These are phyloP conservation scores for Boletus sensibilis DNA, from an alignment of 768 basidiomycete genomes.

Conservation along the genomic window DNA sequence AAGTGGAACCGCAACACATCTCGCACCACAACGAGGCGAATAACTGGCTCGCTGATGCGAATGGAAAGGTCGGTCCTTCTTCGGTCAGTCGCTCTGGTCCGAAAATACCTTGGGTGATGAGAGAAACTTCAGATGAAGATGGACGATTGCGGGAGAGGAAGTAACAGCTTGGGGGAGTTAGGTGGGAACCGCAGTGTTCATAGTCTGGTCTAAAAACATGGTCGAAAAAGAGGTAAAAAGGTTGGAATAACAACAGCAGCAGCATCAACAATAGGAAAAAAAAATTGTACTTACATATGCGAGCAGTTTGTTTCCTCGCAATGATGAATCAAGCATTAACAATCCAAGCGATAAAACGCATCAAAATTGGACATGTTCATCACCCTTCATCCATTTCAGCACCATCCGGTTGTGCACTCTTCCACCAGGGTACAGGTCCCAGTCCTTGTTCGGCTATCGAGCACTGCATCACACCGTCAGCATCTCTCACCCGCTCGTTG, in stretches of 20 bases:
- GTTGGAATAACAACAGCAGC: neutral
- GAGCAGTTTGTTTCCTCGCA: neutral
- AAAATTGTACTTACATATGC: slow-evolving; percentile 1
- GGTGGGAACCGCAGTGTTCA: neutral
- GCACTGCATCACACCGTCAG: slow-evolving; percentile 46
- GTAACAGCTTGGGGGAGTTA: neutral
- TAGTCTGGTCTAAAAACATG: neutral
- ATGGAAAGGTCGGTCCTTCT: neutral
- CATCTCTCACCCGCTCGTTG: too few species aligned
- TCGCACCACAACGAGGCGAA: too few species aligned
- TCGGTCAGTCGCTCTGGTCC: neutral
- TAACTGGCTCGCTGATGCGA: neutral
- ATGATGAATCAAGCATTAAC: neutral
- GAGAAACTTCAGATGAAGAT: neutral
- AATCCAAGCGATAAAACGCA: neutral
- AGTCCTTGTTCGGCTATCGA: slow-evolving; percentile 83
- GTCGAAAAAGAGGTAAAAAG: neutral
- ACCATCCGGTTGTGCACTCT: slow-evolving; percentile 43
- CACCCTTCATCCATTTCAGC: slow-evolving; percentile 42
- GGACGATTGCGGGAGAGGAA: neutral
- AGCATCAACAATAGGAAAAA: neutral
- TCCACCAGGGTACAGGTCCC: slow-evolving; percentile 78
- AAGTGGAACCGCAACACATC: neutral
- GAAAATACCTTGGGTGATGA: neutral
- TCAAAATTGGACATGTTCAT: neutral